Percentiles rank a stretch among this genome's conserved stretches.
Conservation (phyloP, 257 asterid species). For the Salvia hispanica region DNA sequence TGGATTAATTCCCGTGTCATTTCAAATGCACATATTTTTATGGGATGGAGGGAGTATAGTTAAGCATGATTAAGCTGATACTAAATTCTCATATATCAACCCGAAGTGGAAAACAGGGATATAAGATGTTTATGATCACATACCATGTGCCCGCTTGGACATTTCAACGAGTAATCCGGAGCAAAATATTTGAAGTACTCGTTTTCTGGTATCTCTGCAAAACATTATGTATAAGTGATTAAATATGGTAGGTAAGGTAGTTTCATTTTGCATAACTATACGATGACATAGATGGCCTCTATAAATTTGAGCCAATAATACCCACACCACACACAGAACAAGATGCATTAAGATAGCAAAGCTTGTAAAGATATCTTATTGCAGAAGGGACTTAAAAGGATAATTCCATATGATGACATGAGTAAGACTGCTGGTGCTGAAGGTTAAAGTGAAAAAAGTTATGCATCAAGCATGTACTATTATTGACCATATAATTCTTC, state of each 20-base stretch:
- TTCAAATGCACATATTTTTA: too few species aligned
- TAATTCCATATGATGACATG: not conserved
- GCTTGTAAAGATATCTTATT: slow-evolving; percentile 2
- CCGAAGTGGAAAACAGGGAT: slow-evolving; percentile 23
- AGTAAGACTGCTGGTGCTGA: not conserved
- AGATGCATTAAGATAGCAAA: not conserved
- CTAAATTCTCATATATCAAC: slow-evolving; percentile 24
- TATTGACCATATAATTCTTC: not conserved
- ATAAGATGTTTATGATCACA: slow-evolving; percentile 31
- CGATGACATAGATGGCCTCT: slow-evolving; percentile 1
- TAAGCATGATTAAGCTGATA: slow-evolving; percentile 22
- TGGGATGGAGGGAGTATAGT: not conserved
- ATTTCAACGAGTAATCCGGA: slow-evolving; percentile 82
- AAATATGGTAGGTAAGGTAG: slow-evolving; percentile 14
- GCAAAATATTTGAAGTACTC: slow-evolving; percentile 86
- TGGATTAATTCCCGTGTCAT: too few species aligned
- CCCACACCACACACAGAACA: not conserved
- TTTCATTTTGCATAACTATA: slow-evolving; percentile 18
- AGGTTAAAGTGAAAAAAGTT: not conserved
- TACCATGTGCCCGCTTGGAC: slow-evolving; percentile 78
- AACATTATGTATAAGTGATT: slow-evolving; percentile 3
- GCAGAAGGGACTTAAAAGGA: slow-evolving; percentile 1
- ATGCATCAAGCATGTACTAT: not conserved
- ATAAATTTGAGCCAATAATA: slow-evolving; percentile 13
- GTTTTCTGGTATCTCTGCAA: slow-evolving; percentile 93